A percentile compares a stretch with the other conserved stretches of the same genome.
These are phyloP conservation scores for Lactifluus volemus DNA, from an alignment of 768 basidiomycete species.

Conservation along the genomic window DNA sequence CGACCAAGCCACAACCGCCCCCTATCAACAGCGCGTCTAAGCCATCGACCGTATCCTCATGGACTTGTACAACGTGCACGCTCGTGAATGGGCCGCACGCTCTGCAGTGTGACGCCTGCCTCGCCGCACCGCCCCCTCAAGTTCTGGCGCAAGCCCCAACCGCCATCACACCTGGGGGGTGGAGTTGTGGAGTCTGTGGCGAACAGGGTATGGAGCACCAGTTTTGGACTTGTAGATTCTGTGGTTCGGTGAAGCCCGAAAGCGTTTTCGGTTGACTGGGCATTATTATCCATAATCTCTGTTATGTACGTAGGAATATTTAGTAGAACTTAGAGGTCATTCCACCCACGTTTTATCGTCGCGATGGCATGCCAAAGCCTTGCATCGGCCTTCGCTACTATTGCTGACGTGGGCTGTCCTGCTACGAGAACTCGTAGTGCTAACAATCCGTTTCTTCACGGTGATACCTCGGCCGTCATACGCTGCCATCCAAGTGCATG, in stretches of 20 bases:
- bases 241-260: constrained; percentile 54
- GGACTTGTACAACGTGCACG: constrained; percentile 56
- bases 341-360: no score
- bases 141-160: neutral
- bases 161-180: constrained; percentile 24
- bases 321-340: no score
- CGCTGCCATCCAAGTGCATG: constrained; percentile 51
- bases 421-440: no score
- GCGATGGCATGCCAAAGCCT: no score
- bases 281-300: neutral
- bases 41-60: constrained; percentile 25
- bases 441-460: neutral
- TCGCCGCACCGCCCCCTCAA: constrained; percentile 25
- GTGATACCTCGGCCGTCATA: constrained; percentile 16
- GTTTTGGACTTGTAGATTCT: constrained; percentile 68
- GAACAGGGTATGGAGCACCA: constrained; percentile 52
- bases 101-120: constrained; percentile 54
- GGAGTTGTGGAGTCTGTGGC: constrained; percentile 61
- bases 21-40: constrained; percentile 7
- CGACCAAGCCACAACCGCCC: constrained; percentile 10
- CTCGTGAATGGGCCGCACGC: constrained; percentile 42
- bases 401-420: no score
- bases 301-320: neutral
- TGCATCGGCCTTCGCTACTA: no score
- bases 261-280: constrained; percentile 19